phyloP scores from a whole-genome alignment of 306 rosid species.

The Fragaria nilgerrensis region DNA sequence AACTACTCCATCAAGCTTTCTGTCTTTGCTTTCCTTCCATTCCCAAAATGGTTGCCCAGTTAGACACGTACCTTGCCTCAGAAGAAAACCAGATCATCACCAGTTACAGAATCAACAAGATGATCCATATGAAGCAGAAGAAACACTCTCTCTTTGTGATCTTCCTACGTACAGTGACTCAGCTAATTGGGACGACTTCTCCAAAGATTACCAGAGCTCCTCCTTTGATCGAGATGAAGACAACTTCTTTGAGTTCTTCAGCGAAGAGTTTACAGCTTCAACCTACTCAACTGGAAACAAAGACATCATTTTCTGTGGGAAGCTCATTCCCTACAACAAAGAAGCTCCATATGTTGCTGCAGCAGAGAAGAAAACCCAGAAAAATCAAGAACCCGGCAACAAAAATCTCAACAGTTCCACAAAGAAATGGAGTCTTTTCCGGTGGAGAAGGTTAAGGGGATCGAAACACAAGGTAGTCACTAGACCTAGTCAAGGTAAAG shows the following conservation, averaged over 20 bases:
- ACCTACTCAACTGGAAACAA: slow-evolving; percentile 24
- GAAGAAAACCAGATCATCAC: neutral
- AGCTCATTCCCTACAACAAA: slow-evolving; percentile 57
- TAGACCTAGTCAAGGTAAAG: neutral
- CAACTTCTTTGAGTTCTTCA: slow-evolving; percentile 69
- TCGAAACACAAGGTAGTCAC: neutral
- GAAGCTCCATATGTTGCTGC: slow-evolving; percentile 17
- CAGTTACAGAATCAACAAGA: slow-evolving; percentile 17
- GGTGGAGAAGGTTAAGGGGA: slow-evolving; percentile 5
- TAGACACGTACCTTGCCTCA: neutral
- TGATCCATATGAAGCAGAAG: slow-evolving; percentile 53
- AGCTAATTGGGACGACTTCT: slow-evolving; percentile 38
- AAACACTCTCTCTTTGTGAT: slow-evolving; percentile 65
- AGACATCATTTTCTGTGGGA: slow-evolving; percentile 77
- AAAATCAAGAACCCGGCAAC: neutral
- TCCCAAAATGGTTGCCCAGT: slow-evolving; percentile 35
- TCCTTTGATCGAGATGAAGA: slow-evolving; percentile 27
- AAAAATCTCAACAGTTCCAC: neutral
- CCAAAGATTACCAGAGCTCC: slow-evolving; percentile 31
- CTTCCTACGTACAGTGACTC: slow-evolving; percentile 58
- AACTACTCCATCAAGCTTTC: neutral
- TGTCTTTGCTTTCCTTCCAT: neutral
- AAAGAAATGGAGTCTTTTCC: slow-evolving; percentile 14
- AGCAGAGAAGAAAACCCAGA: neutral
- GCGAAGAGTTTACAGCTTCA: slow-evolving; percentile 53